phyloP scores from a whole-genome alignment of 345 rosid species.

The thale cress (Arabidopsis thaliana) region DNA sequence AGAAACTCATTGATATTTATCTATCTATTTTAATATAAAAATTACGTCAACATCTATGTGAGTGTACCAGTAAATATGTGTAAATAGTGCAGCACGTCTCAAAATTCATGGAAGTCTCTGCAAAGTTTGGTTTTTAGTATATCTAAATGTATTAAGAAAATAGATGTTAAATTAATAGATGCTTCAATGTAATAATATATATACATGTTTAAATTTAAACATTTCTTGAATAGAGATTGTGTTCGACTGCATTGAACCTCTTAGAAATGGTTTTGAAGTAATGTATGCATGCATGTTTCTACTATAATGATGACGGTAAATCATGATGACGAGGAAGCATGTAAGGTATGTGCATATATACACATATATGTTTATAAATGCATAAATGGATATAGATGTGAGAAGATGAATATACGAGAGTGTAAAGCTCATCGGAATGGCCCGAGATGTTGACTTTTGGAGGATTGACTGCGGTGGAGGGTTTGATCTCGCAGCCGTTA shows the following conservation, averaged over 20 bases:
- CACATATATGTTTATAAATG: neutral
- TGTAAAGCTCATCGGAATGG: slow-evolving; percentile 60
- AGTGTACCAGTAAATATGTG: slow-evolving; percentile 1
- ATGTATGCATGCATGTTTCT: slow-evolving; percentile 34
- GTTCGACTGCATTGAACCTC: neutral
- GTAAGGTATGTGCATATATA: slow-evolving; percentile 23
- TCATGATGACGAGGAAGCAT: neutral
- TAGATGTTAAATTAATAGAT: too few relatives aligned
- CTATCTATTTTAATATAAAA: neutral
- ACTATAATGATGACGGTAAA: neutral
- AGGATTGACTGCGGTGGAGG: slow-evolving; percentile 60
- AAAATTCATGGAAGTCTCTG: too few relatives aligned
- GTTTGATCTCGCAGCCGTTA: slow-evolving; percentile 87
- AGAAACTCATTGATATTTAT: neutral
- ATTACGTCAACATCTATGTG: slow-evolving; percentile 14
- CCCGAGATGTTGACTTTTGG: slow-evolving; percentile 76
- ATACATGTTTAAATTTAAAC: neutral
- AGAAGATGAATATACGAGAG: slow-evolving; percentile 56
- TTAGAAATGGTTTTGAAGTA: neutral
- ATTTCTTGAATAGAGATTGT: neutral
- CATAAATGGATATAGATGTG: slow-evolving; percentile 6
- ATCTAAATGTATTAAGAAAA: too few relatives aligned
- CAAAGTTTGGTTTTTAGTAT: too few relatives aligned
- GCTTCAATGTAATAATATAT: neutral
- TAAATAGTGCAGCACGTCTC: too few relatives aligned